A percentile compares a stretch with the other conserved stretches of the same genome.
phyloP scores from a whole-genome alignment of 306 rosid species.

The Geum urbanum region DNA sequence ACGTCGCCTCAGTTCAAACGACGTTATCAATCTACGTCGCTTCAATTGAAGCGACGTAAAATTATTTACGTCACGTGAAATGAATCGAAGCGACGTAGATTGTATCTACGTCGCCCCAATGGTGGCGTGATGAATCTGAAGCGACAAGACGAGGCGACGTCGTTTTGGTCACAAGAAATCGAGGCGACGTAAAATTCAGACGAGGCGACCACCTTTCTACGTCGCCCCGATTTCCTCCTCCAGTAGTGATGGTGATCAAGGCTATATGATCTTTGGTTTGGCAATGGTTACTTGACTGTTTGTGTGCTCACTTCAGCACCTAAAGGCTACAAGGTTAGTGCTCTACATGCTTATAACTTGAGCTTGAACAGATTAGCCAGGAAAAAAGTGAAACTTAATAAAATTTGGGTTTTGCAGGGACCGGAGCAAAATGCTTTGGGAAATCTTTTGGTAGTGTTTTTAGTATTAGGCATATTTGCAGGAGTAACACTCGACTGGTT shows the following conservation, averaged over 20 bases:
- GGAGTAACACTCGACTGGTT: constrained; percentile 89
- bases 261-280: constrained; percentile 86
- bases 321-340: constrained; percentile 72
- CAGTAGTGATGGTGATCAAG: constrained; percentile 47
- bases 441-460: constrained; percentile 69
- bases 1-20: no score
- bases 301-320: constrained; percentile 88
- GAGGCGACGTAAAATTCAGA: no score
- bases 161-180: no score
- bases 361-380: background rate
- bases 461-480: constrained; percentile 68
- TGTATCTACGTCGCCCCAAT: no score
- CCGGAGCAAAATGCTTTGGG: constrained; percentile 98
- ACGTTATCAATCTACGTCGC: no score
- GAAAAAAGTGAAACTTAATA: background rate
- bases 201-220: no score
- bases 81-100: no score
- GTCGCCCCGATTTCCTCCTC: no score
- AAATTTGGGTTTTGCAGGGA: constrained; percentile 45
- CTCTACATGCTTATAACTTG: background rate
- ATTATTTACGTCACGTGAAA: no score
- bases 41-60: no score
- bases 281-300: constrained; percentile 81
- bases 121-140: no score
- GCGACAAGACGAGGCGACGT: no score